Evolutionary conservation across 352 stramenopile genomes (phyloP).

Genomic region (Blastocystis sp.): DNA sequence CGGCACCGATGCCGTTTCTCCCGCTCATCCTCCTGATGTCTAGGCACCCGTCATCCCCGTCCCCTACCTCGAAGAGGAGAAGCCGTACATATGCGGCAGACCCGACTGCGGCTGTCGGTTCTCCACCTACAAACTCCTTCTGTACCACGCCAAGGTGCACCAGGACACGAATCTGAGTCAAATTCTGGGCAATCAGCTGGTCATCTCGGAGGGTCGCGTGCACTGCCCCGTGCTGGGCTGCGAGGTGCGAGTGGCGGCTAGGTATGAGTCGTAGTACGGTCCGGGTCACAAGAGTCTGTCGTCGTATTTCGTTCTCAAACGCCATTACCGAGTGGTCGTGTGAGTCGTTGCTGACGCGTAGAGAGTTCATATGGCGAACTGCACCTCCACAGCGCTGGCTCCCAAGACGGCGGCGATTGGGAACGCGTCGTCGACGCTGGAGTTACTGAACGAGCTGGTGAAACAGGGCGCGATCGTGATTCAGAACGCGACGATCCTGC

Average conservation of each 20-base stretch:
- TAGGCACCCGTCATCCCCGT: constrained; percentile 48
- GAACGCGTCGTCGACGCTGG: constrained; percentile 11
- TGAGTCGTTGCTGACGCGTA: not conserved
- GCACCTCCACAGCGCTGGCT: not conserved
- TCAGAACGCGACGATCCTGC: constrained; percentile 54
- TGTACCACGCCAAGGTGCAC: constrained; percentile 40
- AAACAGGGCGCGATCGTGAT: constrained; percentile 43
- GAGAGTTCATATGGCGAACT: not conserved
- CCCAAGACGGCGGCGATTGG: not conserved
- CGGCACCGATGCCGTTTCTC: not conserved
- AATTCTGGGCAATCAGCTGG: constrained; percentile 56
- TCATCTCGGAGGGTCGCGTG: constrained; percentile 47
- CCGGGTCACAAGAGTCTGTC: constrained; percentile 44
- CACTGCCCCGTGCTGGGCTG: constrained; percentile 64
- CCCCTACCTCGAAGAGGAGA: constrained; percentile 57
- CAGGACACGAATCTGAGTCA: not conserved
- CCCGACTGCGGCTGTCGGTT: constrained; percentile 31
- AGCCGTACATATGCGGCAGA: constrained; percentile 54
- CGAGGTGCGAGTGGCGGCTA: not conserved
- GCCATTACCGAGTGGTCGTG: constrained; percentile 35
- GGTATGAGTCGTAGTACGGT: constrained; percentile 18
- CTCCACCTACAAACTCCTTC: constrained; percentile 64
- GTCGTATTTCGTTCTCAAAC: constrained; percentile 66
- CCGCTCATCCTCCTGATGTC: not conserved
- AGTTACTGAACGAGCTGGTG: constrained; percentile 57